These are phyloP conservation scores for Clonostachys chloroleuca DNA, from an alignment of 2,329 filamentous ascomycete species.

Conservation along the genomic window DNA sequence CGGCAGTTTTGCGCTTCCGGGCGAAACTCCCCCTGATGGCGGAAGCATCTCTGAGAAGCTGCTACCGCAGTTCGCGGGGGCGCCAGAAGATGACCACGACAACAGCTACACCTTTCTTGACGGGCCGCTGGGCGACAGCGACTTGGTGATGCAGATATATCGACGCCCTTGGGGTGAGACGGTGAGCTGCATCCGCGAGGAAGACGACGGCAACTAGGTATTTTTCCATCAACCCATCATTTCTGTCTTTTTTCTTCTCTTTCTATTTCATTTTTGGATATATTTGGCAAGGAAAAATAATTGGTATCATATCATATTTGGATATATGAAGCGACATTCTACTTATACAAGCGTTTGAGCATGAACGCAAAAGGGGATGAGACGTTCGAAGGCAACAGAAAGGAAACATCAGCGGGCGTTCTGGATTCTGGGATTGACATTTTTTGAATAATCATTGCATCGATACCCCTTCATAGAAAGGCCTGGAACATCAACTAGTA, in stretches of 20 bases:
- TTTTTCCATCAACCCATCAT: too few relatives aligned
- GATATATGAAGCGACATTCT: too few relatives aligned
- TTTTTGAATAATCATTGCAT: background rate
- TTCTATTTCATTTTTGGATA: too few relatives aligned
- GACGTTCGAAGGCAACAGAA: too few relatives aligned
- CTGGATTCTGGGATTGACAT: too few relatives aligned
- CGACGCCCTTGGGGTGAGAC: slow-evolving; percentile 24
- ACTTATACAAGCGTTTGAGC: too few relatives aligned
- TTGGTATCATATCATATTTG: too few relatives aligned
- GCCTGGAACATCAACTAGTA: too few relatives aligned
- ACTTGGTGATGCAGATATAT: slow-evolving; percentile 26
- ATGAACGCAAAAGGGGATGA: too few relatives aligned
- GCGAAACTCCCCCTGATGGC: slow-evolving; percentile 29
- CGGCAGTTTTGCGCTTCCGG: slow-evolving; percentile 24
- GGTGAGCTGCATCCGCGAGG: slow-evolving; percentile 28
- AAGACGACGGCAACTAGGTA: slow-evolving; percentile 7
- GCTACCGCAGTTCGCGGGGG: background rate
- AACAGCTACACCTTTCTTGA: slow-evolving; percentile 22
- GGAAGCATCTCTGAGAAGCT: slow-evolving; percentile 20
- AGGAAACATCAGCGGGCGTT: too few relatives aligned
- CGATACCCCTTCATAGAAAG: background rate
- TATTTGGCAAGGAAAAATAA: too few relatives aligned
- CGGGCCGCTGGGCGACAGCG: slow-evolving; percentile 20
- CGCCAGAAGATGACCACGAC: slow-evolving; percentile 14
- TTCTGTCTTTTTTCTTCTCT: too few relatives aligned